These are phyloP conservation scores for Coccomyxa sp. DNA, from an alignment of 139 green algal genomes.

Conservation along the genomic window DNA sequence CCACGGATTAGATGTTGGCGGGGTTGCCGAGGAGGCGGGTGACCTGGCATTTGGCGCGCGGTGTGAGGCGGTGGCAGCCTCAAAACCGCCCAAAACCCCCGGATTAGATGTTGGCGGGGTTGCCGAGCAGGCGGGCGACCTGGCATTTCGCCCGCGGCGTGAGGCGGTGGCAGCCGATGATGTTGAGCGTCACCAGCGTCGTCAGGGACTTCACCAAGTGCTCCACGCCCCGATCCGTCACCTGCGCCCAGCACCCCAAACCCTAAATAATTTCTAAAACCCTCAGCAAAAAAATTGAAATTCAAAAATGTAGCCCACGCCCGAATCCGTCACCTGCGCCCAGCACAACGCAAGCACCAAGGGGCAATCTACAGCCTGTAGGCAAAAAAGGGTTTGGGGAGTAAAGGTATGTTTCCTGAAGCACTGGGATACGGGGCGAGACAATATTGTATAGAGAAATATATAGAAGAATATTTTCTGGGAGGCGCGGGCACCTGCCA, in stretches of 20 bases:
- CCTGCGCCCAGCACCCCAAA: neutral
- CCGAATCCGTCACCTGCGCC: neutral
- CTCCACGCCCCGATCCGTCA: neutral
- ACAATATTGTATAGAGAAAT: too few species aligned
- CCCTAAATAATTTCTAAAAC: neutral
- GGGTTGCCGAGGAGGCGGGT: conserved; percentile 22
- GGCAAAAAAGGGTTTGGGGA: neutral
- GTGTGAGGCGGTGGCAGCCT: too few species aligned
- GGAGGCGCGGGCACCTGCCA: too few species aligned
- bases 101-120: neutral
- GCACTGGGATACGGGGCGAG: too few species aligned
- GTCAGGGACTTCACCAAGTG: neutral
- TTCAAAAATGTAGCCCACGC: neutral
- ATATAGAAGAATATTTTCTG: too few species aligned
- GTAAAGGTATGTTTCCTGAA: neutral
- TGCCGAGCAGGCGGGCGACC: conserved; percentile 29
- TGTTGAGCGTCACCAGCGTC: conserved; percentile 16
- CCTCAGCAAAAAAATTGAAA: neutral
- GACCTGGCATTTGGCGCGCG: conserved; percentile 12
- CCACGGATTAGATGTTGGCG: too few species aligned
- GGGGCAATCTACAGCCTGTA: too few species aligned
- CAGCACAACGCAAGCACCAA: neutral
- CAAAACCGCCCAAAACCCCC: too few species aligned
- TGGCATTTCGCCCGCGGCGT: conserved; percentile 10
- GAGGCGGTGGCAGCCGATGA: conserved; percentile 28